A percentile compares a stretch with the other conserved stretches of the same genome.
These are phyloP conservation scores for Ceratobasidium sp. DNA, from an alignment of 1,284 basidiomycete genomes.

Conservation along the genomic window DNA sequence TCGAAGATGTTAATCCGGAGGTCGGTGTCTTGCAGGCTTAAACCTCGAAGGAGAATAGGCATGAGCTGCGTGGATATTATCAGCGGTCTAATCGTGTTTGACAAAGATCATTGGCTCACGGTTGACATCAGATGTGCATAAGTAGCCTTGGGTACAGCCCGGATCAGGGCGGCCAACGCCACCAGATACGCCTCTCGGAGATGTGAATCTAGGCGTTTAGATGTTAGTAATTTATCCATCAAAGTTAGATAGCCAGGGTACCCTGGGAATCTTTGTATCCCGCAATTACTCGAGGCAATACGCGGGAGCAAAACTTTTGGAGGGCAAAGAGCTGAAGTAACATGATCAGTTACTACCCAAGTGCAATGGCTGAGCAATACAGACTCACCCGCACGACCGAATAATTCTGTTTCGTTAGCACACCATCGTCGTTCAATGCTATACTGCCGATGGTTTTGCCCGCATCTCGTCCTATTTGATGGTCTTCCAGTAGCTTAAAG, in stretches of 20 bases:
- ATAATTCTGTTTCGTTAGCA: conserved; percentile 79
- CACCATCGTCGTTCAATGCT: conserved; percentile 60
- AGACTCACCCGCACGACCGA: conserved; percentile 71
- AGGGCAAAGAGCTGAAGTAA: conserved; percentile 73
- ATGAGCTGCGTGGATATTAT: conserved; percentile 66
- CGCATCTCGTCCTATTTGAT: conserved; percentile 66
- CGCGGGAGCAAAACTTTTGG: conserved; percentile 79
- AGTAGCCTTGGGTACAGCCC: conserved; percentile 76
- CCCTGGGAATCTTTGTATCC: conserved; percentile 56
- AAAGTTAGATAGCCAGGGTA: conserved; percentile 17
- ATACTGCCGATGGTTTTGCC: conserved; percentile 76
- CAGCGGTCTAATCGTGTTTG: not conserved
- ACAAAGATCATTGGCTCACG: conserved; percentile 55
- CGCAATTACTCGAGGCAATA: conserved; percentile 77
- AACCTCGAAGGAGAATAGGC: conserved; percentile 84
- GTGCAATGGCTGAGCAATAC: conserved; percentile 43
- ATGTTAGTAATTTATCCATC: not conserved
- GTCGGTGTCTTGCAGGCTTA: conserved; percentile 75
- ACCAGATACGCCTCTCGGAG: conserved; percentile 78
- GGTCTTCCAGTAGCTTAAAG: conserved; percentile 71
- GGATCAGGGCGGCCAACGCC: conserved; percentile 83
- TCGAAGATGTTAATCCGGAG: conserved; percentile 83
- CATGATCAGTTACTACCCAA: not conserved
- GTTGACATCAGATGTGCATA: conserved; percentile 71
- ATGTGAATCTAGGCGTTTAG: conserved; percentile 53